These are phyloP conservation scores for Leccinum incarnatum DNA, from an alignment of 768 basidiomycete species.

Conservation along the genomic window DNA sequence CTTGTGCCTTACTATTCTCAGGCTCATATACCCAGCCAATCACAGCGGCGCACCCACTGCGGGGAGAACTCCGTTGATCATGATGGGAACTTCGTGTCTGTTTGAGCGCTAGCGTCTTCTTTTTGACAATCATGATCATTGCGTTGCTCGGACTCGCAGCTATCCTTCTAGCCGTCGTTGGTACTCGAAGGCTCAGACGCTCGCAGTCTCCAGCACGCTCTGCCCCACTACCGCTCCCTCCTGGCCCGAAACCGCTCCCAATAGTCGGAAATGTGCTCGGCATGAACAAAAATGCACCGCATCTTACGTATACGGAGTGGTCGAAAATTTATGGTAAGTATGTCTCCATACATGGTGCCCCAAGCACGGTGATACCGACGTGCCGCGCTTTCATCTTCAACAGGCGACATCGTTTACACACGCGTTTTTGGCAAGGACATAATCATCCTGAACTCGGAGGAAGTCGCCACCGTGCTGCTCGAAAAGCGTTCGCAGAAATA, in stretches of 20 bases:
- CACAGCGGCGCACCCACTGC: neutral
- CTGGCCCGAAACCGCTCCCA: conserved; percentile 17
- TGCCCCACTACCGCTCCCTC: conserved; percentile 9
- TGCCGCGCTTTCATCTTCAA: neutral
- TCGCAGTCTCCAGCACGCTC: neutral
- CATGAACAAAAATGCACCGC: conserved; percentile 6
- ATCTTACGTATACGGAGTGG: conserved; percentile 18
- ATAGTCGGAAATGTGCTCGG: conserved; percentile 16
- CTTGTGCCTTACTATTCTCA: too few relatives aligned
- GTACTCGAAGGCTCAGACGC: neutral
- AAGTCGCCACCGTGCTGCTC: conserved; percentile 47
- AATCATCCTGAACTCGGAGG: conserved; percentile 48
- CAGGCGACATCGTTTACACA: neutral
- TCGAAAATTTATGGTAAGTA: conserved; percentile 19
- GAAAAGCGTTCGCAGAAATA: conserved; percentile 53
- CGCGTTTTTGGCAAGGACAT: conserved; percentile 43
- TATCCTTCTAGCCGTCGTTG: neutral
- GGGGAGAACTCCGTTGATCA: neutral
- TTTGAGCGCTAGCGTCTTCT: neutral
- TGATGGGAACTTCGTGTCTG: neutral
- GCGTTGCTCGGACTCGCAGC: conserved; percentile 1
- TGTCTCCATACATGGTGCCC: neutral
- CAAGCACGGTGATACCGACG: neutral
- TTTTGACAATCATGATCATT: neutral
- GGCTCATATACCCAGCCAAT: neutral